Evolutionary conservation across 495 filamentous ascomycete species (phyloP).

Genomic region (Neurospora sp.): DNA sequence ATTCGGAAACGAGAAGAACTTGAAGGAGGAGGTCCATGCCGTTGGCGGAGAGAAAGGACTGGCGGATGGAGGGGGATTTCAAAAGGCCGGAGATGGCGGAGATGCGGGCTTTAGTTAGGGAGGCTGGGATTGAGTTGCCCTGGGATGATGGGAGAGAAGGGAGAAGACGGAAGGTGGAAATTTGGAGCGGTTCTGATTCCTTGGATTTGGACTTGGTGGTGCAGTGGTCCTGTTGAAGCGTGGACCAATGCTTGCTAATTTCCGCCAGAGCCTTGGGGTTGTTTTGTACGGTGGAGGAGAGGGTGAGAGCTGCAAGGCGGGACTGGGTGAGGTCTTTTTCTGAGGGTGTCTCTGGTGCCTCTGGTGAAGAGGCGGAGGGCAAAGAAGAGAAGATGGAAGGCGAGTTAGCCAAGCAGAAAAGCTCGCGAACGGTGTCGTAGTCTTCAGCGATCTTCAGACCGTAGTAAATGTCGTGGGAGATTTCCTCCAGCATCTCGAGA

Average conservation of each 20-base stretch:
- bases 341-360: not conserved
- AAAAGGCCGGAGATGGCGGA: constrained; percentile 32
- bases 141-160: constrained; percentile 1
- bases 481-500: constrained; percentile 44
- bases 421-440: constrained; percentile 28
- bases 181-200: not conserved
- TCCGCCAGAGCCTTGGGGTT: constrained; percentile 49
- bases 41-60: constrained; percentile 37
- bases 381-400: constrained; percentile 3
- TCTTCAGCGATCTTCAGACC: constrained; percentile 51
- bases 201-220: not conserved
- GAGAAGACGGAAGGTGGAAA: constrained; percentile 17
- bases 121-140: constrained; percentile 9
- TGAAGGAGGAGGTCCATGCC: constrained; percentile 38
- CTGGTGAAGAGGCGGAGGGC: not conserved
- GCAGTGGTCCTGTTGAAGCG: constrained; percentile 22
- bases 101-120: constrained; percentile 27
- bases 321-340: constrained; percentile 18
- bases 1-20: constrained; percentile 23
- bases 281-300: constrained; percentile 49
- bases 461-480: constrained; percentile 59
- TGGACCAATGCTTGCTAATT: constrained; percentile 32
- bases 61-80: constrained; percentile 33
- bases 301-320: constrained; percentile 40
- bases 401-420: constrained; percentile 32